These are phyloP conservation scores for Breviolum minutum DNA, from an alignment of 73 alveolate species.

Conservation along the genomic window DNA sequence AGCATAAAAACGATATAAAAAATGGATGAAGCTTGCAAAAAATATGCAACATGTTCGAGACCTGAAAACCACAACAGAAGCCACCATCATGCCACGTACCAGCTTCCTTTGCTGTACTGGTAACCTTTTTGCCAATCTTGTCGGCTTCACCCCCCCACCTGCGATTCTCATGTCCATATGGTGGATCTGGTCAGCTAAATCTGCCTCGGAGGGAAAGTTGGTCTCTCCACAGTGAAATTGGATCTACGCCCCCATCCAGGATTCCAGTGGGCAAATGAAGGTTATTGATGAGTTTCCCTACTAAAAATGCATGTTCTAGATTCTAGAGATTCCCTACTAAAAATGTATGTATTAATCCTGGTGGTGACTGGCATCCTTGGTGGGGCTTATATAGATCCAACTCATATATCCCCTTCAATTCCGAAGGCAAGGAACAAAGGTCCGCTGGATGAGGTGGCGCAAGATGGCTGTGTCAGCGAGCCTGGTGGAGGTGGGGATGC, in stretches of 20 bases:
- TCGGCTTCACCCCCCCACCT: not conserved
- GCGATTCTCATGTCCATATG: not conserved
- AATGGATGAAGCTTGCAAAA: too few species aligned
- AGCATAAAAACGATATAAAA: too few species aligned
- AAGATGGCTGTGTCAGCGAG: slow-evolving; percentile 75
- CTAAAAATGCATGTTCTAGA: too few species aligned
- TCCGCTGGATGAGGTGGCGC: slow-evolving; percentile 74
- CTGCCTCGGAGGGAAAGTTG: not conserved
- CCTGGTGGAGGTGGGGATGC: too few species aligned
- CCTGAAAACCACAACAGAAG: too few species aligned
- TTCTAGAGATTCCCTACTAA: not conserved
- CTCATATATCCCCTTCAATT: too few species aligned
- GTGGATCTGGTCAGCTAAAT: not conserved
- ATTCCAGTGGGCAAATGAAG: not conserved
- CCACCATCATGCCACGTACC: too few species aligned
- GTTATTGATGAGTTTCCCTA: not conserved
- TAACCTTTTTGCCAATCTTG: too few species aligned
- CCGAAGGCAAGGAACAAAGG: slow-evolving; percentile 39
- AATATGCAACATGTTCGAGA: too few species aligned
- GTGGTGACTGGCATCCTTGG: not conserved
- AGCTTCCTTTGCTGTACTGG: too few species aligned
- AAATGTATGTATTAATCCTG: too few species aligned
- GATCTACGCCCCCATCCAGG: too few species aligned
- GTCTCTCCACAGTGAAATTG: not conserved
- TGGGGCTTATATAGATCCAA: not conserved